Percentiles rank a stretch among this genome's conserved stretches.
Conservation (phyloP, 2,329 filamentous ascomycete genomes). For the Claviceps spartinae region DNA sequence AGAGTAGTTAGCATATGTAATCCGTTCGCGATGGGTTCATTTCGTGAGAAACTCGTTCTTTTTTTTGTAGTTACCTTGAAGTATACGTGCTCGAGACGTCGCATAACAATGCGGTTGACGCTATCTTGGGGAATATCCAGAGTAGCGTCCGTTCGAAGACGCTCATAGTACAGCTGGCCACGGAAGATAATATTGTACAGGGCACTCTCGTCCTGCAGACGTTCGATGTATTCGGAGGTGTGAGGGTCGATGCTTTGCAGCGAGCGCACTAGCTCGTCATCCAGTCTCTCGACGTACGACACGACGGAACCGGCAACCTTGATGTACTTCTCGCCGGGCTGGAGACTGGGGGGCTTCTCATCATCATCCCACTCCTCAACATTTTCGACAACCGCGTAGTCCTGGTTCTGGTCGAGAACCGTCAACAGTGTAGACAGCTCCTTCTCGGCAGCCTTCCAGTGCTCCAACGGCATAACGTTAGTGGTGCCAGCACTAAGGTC, state of each 20-base stretch:
- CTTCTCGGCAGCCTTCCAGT: constrained; percentile 90
- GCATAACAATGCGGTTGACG: constrained; percentile 85
- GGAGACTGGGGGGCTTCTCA: constrained; percentile 72
- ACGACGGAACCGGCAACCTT: constrained; percentile 88
- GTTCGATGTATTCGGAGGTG: constrained; percentile 96
- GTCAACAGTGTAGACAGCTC: constrained; percentile 69
- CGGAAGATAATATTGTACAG: constrained; percentile 90
- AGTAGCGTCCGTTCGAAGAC: constrained; percentile 53
- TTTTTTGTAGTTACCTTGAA: constrained; percentile 61
- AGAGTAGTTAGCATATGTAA: constrained; percentile 4
- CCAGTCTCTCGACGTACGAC: constrained; percentile 85
- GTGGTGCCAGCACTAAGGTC: constrained; percentile 70
- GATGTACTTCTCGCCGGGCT: constrained; percentile 64
- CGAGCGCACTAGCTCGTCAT: constrained; percentile 95
- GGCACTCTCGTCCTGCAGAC: constrained; percentile 76
- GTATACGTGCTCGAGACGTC: constrained; percentile 91
- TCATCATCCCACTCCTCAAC: constrained; percentile 99
- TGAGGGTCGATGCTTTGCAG: constrained; percentile 95
- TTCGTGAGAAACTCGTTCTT: background rate
- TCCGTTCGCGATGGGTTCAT: background rate
- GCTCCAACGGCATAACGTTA: constrained; percentile 81
- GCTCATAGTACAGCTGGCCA: constrained; percentile 77
- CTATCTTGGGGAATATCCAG: constrained; percentile 71
- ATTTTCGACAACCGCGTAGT: constrained; percentile 77
- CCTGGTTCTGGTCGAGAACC: constrained; percentile 63